Conservation (phyloP, 202 grass and related monocot species). For the Zoysia matrella region DNA sequence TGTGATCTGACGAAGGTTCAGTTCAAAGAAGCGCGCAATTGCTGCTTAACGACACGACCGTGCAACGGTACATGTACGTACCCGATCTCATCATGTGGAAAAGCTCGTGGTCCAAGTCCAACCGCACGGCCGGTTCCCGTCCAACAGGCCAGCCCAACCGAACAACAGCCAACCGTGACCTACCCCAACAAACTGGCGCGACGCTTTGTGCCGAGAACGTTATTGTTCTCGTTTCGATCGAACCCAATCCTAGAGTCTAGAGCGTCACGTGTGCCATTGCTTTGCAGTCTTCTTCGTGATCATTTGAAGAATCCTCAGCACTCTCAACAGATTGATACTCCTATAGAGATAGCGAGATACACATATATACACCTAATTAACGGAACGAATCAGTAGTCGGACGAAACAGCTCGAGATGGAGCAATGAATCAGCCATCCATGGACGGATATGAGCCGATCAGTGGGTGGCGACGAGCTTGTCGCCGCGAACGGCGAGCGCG, state of each 20-base stretch:
- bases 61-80: not conserved
- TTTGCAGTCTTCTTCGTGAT: not conserved
- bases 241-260: not conserved
- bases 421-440: too few species aligned
- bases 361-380: not conserved
- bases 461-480: constrained; percentile 44
- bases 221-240: not conserved
- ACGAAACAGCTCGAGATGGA: not conserved
- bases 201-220: constrained; percentile 8
- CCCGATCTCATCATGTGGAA: not conserved
- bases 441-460: not conserved
- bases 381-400: not conserved
- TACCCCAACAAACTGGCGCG: constrained; percentile 28
- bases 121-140: constrained; percentile 3
- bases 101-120: not conserved
- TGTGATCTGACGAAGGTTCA: not conserved
- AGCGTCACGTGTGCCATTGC: constrained; percentile 6
- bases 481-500: constrained; percentile 67
- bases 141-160: not conserved
- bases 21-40: not conserved
- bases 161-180: constrained; percentile 41
- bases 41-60: not conserved
- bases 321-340: too few species aligned
- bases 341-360: too few species aligned
- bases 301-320: not conserved